phyloP scores from a whole-genome alignment of 805 yeast species.

The Ogataea pini region DNA sequence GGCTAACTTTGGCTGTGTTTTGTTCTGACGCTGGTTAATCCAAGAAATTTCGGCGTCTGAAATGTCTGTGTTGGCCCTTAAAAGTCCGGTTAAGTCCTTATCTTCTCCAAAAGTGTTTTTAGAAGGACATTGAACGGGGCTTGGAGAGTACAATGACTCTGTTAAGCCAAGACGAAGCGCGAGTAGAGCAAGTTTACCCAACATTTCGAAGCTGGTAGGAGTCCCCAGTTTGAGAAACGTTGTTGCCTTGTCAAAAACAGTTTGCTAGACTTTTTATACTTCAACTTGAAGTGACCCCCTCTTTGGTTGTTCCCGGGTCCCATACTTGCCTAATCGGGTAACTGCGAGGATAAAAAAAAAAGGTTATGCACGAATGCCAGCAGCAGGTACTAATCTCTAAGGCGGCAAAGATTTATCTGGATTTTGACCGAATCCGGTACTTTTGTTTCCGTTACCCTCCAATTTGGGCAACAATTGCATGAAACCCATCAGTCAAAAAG shows the following conservation, averaged over 20 bases:
- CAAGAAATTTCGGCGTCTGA: constrained; percentile 53
- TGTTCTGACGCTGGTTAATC: constrained; percentile 47
- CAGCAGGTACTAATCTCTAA: background rate
- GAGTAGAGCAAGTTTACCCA: background rate
- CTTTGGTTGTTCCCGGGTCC: background rate
- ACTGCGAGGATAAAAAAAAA: background rate
- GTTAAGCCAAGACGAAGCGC: background rate
- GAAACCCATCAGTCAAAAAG: constrained; percentile 21
- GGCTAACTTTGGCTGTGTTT: constrained; percentile 44
- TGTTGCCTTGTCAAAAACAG: too few species aligned
- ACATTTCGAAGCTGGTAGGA: too few species aligned
- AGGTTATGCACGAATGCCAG: background rate
- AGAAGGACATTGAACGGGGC: constrained; percentile 48
- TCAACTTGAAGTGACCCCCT: background rate
- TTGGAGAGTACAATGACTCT: constrained; percentile 49
- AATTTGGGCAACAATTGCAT: constrained; percentile 10
- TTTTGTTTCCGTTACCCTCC: background rate
- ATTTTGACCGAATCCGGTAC: background rate
- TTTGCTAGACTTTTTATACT: background rate
- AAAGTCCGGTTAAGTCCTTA: constrained; percentile 15
- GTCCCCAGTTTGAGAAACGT: too few species aligned
- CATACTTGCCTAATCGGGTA: constrained; percentile 14
- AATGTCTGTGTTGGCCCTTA: constrained; percentile 47
- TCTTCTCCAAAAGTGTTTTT: constrained; percentile 16
- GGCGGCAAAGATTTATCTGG: background rate